Evolutionary conservation across 352 stramenopile species (phyloP).

Genomic region (Achlya hypogyna): DNA sequence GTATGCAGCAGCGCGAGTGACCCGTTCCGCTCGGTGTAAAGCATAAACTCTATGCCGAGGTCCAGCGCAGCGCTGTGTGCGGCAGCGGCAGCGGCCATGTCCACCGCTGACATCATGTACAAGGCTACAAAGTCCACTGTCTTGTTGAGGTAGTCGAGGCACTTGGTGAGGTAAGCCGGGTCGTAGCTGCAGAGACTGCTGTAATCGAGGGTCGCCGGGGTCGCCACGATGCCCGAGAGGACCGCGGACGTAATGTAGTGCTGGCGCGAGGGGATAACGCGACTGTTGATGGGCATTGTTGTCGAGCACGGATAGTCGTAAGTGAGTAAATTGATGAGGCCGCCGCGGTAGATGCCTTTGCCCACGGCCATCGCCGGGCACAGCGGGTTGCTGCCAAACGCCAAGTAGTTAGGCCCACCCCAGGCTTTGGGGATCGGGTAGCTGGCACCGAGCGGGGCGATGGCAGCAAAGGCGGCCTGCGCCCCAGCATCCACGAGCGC

Average conservation of each 20-base stretch:
- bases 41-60: not conserved
- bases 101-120: too few species aligned
- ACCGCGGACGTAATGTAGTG: not conserved
- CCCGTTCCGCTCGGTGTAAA: not conserved
- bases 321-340: not conserved
- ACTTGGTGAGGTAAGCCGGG: not conserved
- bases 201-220: not conserved
- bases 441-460: not conserved
- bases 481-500: not conserved
- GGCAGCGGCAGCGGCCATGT: too few species aligned
- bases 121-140: too few species aligned
- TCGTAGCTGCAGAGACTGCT: not conserved
- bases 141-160: not conserved
- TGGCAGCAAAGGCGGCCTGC: not conserved
- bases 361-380: not conserved
- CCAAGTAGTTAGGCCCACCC: not conserved
- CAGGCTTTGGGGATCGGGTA: not conserved
- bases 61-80: not conserved
- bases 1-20: not conserved
- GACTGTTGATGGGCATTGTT: not conserved
- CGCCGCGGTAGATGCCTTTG: not conserved
- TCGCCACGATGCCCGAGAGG: not conserved
- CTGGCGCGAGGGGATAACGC: not conserved
- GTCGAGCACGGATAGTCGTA: not conserved
- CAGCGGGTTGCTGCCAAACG: not conserved